A percentile compares a stretch with the other conserved stretches of the same genome.
These are phyloP conservation scores for Ampelocalamus luodianensis DNA, from an alignment of 176 grass and related monocot species.

Conservation along the genomic window DNA sequence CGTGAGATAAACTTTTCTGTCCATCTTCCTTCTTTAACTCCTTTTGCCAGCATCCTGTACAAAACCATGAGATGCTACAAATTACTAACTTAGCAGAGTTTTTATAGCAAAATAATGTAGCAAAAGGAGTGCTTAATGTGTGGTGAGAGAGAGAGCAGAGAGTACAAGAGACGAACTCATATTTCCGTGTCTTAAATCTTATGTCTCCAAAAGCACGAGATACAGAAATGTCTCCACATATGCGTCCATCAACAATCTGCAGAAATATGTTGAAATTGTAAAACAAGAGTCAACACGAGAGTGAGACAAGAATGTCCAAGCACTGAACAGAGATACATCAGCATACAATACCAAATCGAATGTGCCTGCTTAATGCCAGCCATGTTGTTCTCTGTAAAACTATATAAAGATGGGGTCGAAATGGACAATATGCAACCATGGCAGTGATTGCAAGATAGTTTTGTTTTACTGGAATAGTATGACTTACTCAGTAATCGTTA, in stretches of 20 bases:
- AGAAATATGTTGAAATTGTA: constrained; percentile 17
- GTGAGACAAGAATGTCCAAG: constrained; percentile 13
- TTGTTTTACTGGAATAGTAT: background rate
- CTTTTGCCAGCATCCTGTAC: constrained; percentile 82
- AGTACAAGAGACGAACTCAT: constrained; percentile 85
- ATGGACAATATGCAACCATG: background rate
- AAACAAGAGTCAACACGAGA: constrained; percentile 30
- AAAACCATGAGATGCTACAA: constrained; percentile 43
- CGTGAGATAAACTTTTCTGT: constrained; percentile 83
- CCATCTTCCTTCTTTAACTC: constrained; percentile 86
- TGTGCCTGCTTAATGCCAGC: background rate
- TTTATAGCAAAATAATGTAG: background rate
- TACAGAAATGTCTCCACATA: constrained; percentile 97
- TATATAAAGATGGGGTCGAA: background rate
- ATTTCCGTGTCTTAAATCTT: constrained; percentile 84
- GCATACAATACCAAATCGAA: background rate
- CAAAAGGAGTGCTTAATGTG: constrained; percentile 8
- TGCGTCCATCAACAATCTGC: constrained; percentile 93
- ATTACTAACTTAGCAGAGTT: constrained; percentile 1
- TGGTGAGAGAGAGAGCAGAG: constrained; percentile 35
- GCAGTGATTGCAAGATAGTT: constrained; percentile 1
- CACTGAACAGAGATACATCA: constrained; percentile 28
- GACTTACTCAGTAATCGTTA: background rate
- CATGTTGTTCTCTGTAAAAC: constrained; percentile 4
- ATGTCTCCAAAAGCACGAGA: constrained; percentile 98